These are phyloP conservation scores for Vaccinium darrowii DNA, from an alignment of 148 eudicot genomes.

Conservation along the genomic window DNA sequence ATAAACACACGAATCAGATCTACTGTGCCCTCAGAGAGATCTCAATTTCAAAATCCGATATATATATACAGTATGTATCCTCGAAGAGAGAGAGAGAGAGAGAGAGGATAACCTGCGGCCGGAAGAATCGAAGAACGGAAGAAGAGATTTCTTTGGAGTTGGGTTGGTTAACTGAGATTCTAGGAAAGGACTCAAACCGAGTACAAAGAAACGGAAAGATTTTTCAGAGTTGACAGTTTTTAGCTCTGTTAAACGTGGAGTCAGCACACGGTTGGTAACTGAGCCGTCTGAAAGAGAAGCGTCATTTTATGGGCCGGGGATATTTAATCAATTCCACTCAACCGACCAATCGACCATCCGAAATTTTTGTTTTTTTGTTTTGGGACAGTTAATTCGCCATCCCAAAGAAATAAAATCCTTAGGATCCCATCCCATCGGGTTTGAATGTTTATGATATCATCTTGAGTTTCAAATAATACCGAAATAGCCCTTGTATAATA, in stretches of 20 bases:
- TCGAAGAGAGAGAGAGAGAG: background rate
- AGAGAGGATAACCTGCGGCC: background rate
- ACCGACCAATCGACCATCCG: no score
- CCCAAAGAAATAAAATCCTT: no score
- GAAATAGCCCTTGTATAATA: no score
- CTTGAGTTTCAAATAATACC: no score
- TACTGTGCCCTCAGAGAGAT: background rate
- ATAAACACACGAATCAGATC: background rate
- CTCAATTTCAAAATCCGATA: background rate
- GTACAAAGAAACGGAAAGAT: background rate
- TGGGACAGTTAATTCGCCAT: no score
- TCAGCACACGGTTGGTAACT: background rate
- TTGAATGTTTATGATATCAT: no score
- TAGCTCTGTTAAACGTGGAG: background rate
- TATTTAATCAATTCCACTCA: no score
- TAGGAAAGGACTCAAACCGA: background rate
- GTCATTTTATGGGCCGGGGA: background rate
- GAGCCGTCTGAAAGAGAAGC: background rate
- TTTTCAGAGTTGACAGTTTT: background rate
- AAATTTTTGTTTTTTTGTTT: no score
- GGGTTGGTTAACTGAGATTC: background rate
- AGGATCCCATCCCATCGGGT: no score
- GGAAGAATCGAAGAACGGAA: background rate
- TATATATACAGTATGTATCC: background rate
- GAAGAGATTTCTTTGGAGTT: background rate